These are phyloP conservation scores for Penicillium hesseltinei DNA, from an alignment of 2,329 filamentous ascomycete genomes.

Conservation along the genomic window DNA sequence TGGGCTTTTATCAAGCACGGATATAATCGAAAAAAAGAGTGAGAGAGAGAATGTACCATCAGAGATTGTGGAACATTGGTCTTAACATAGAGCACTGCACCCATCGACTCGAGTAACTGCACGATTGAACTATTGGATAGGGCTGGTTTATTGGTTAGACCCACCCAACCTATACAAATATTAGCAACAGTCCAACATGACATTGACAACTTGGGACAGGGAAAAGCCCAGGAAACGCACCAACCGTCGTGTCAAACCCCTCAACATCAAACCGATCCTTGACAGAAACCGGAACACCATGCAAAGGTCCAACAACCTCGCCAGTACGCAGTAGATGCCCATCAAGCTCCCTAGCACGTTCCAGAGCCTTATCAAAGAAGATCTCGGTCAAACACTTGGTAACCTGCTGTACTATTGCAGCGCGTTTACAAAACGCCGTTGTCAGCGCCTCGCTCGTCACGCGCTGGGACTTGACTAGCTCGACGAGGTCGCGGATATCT, in stretches of 20 bases:
- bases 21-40: too few relatives aligned
- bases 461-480: conserved; percentile 8
- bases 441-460: conserved; percentile 15
- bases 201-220: not conserved
- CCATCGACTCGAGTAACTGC: conserved; percentile 31
- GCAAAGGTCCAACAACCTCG: conserved; percentile 59
- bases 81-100: conserved; percentile 54
- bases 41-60: too few relatives aligned
- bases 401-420: conserved; percentile 13
- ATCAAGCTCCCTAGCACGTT: conserved; percentile 51
- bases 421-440: conserved; percentile 14
- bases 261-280: conserved; percentile 66
- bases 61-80: too few relatives aligned
- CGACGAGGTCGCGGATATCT: conserved; percentile 19
- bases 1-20: too few relatives aligned
- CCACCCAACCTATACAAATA: conserved; percentile 47
- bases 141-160: conserved; percentile 30
- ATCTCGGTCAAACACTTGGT: conserved; percentile 26
- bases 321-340: conserved; percentile 50
- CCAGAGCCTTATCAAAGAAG: conserved; percentile 55
- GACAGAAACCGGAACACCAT: conserved; percentile 59
- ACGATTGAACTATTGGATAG: conserved; percentile 27
- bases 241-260: conserved; percentile 28
- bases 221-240: conserved; percentile 11
- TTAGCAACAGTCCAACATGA: not conserved